Evolutionary conservation across 2,329 filamentous ascomycete genomes (phyloP).

Genomic region (Juglanconis juglandina): DNA sequence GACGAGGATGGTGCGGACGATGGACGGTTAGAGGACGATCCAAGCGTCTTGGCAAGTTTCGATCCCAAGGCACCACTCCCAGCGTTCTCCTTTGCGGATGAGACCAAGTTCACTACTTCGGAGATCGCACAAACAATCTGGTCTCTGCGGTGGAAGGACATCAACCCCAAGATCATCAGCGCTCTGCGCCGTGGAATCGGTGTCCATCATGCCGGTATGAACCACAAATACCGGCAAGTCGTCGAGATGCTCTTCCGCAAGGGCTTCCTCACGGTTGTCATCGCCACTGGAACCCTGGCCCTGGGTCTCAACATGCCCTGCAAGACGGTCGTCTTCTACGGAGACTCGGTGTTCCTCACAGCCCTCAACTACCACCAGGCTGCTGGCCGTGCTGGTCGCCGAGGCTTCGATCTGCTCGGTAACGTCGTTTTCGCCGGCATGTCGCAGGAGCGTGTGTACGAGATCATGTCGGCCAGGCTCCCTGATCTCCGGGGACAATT

Average conservation of each 20-base stretch:
- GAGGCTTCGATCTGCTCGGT: constrained; percentile 76
- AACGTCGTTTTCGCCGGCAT: constrained; percentile 77
- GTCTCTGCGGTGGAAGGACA: constrained; percentile 47
- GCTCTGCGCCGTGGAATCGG: constrained; percentile 67
- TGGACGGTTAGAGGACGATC: constrained; percentile 49
- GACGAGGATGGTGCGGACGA: constrained; percentile 41
- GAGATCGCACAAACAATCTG: constrained; percentile 56
- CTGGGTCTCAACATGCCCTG: constrained; percentile 83
- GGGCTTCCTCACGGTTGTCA: constrained; percentile 66
- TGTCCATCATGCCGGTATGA: constrained; percentile 78
- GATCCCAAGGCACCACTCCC: constrained; percentile 62
- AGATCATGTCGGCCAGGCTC: constrained; percentile 69
- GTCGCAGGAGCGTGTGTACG: constrained; percentile 55
- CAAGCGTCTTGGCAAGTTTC: constrained; percentile 60
- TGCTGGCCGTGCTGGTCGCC: constrained; percentile 72
- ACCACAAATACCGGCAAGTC: constrained; percentile 68
- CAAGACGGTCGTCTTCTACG: constrained; percentile 74
- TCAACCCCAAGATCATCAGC: constrained; percentile 52
- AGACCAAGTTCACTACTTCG: constrained; percentile 51
- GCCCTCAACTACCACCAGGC: constrained; percentile 75
- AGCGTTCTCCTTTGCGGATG: constrained; percentile 64
- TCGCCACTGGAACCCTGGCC: constrained; percentile 73
- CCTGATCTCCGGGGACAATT: constrained; percentile 76
- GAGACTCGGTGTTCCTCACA: constrained; percentile 70
- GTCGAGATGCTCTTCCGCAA: constrained; percentile 73